phyloP scores from a whole-genome alignment of 176 grass and related monocot species.

The Musa itinerans region DNA sequence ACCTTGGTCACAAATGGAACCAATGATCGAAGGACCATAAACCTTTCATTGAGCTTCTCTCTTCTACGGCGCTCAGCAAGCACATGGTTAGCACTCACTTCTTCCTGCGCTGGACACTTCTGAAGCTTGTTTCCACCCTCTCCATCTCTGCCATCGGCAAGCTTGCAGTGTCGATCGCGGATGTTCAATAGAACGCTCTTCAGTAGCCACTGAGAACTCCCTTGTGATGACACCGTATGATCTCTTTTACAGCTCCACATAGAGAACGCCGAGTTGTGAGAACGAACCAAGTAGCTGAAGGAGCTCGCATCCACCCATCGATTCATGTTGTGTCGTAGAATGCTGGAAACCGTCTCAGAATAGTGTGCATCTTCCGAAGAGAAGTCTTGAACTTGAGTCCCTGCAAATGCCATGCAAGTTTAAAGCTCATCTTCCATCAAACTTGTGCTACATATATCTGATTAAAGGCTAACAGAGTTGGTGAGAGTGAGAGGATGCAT shows the following conservation, averaged over 20 bases:
- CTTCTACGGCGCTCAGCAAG: conserved; percentile 50
- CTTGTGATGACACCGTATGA: not conserved
- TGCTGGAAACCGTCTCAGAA: conserved; percentile 40
- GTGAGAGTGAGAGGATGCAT: too few species aligned
- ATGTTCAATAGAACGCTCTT: conserved; percentile 37
- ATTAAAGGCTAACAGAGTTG: too few species aligned
- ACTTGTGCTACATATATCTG: too few species aligned
- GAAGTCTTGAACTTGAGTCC: conserved; percentile 39
- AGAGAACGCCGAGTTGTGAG: conserved; percentile 44
- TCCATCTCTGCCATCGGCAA: conserved; percentile 4
- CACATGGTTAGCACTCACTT: conserved; percentile 63
- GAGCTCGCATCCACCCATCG: conserved; percentile 15
- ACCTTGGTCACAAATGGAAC: conserved; percentile 96
- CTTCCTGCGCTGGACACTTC: conserved; percentile 23
- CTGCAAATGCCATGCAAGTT: not conserved
- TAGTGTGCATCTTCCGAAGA: conserved; percentile 62
- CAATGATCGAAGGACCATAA: conserved; percentile 62
- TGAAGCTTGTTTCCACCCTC: conserved; percentile 14
- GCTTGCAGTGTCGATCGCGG: conserved; percentile 8
- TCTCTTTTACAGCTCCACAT: conserved; percentile 35
- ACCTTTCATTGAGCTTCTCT: conserved; percentile 91
- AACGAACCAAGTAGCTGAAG: conserved; percentile 18
- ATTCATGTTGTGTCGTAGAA: conserved; percentile 34
- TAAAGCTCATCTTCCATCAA: too few species aligned
- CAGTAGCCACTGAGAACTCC: conserved; percentile 40